Conservation (phyloP, 2,329 filamentous ascomycete genomes). For the Verticillium longisporum region DNA sequence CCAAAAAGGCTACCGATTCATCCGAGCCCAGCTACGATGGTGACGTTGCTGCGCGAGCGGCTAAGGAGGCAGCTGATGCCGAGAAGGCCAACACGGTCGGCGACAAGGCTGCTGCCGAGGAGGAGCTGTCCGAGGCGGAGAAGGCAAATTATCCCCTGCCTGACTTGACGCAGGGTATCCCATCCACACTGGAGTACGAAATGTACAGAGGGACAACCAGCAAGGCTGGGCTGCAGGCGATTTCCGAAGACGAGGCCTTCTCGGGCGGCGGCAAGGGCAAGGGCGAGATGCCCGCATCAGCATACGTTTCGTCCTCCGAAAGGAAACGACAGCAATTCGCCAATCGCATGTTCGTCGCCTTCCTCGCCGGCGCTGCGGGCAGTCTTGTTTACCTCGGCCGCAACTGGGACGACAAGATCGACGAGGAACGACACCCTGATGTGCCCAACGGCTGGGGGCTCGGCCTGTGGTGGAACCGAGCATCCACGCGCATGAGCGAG, state of each 20-base stretch:
- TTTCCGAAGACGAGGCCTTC: slow-evolving; percentile 24
- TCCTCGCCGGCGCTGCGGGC: slow-evolving; percentile 48
- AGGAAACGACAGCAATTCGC: slow-evolving; percentile 70
- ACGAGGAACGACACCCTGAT: slow-evolving; percentile 61
- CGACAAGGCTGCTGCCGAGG: slow-evolving; percentile 13
- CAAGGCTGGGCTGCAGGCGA: slow-evolving; percentile 13
- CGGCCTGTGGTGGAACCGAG: slow-evolving; percentile 72
- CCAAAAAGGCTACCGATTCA: slow-evolving; percentile 2
- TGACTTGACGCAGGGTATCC: slow-evolving; percentile 90
- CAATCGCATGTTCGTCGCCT: slow-evolving; percentile 63
- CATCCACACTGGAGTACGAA: slow-evolving; percentile 81
- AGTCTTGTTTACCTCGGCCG: slow-evolving; percentile 73
- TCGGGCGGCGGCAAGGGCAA: slow-evolving; percentile 44
- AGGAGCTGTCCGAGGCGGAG: slow-evolving; percentile 12
- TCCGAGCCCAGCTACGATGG: slow-evolving; percentile 3
- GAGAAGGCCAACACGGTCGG: slow-evolving; percentile 3
- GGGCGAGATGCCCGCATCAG: slow-evolving; percentile 64
- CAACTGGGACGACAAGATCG: slow-evolving; percentile 79
- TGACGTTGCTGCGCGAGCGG: slow-evolving; percentile 6
- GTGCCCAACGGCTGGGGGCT: slow-evolving; percentile 75
- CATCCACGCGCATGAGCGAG: slow-evolving; percentile 65
- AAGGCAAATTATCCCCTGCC: slow-evolving; percentile 59
- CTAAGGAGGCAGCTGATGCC: slow-evolving; percentile 5
- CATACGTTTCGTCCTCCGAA: slow-evolving; percentile 88
- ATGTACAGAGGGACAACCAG: slow-evolving; percentile 31